phyloP scores from a whole-genome alignment of 108 stramenopile species.

The Hondaea fermentalgiana region DNA sequence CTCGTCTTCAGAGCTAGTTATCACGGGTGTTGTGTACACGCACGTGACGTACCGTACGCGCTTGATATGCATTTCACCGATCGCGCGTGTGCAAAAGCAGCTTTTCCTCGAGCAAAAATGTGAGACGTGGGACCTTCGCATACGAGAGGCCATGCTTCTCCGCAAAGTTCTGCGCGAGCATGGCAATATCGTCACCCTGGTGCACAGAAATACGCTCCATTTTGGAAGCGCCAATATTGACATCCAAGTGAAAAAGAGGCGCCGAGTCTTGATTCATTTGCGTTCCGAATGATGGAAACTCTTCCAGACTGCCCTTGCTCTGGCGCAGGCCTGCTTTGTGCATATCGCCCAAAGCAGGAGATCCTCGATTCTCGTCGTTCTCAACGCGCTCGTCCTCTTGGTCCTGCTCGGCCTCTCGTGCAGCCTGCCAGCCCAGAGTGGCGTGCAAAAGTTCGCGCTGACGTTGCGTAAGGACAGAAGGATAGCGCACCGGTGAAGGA shows the following conservation, averaged over 20 bases:
- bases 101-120: background rate
- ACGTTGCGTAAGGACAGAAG: background rate
- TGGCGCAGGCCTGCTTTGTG: too few relatives aligned
- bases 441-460: constrained; percentile 9
- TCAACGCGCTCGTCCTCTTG: background rate
- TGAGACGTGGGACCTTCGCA: background rate
- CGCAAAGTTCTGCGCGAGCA: background rate
- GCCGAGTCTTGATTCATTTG: too few relatives aligned
- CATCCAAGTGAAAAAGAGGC: background rate
- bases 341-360: too few relatives aligned
- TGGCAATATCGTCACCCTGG: background rate
- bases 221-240: background rate
- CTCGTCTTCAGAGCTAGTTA: too few relatives aligned
- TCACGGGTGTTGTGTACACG: too few relatives aligned
- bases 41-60: too few relatives aligned
- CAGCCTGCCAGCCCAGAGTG: background rate
- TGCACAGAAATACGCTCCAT: background rate
- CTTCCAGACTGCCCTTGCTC: too few relatives aligned
- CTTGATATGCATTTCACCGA: background rate
- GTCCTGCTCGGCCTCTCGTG: background rate
- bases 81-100: background rate
- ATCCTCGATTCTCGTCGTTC: too few relatives aligned
- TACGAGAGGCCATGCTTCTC: background rate
- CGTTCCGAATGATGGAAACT: too few relatives aligned
- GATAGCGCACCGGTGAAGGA: background rate